Percentiles rank a stretch among this genome's conserved stretches.
Evolutionary conservation across 345 rosid genomes (phyloP).

Genomic region (Corchorus olitorius): DNA sequence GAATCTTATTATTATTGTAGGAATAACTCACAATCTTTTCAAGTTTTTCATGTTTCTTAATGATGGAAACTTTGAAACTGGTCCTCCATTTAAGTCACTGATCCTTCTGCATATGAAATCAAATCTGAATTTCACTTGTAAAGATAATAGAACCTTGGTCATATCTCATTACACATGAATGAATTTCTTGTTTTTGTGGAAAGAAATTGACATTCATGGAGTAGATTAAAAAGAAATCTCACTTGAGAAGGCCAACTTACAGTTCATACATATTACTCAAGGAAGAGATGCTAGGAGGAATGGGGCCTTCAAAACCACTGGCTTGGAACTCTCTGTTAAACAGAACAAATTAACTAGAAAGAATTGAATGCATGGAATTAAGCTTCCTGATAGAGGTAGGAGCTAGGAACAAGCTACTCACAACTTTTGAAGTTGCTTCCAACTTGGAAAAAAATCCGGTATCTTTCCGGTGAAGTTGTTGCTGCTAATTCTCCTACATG

Average conservation of each 20-base stretch:
- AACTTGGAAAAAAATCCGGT: constrained; percentile 3
- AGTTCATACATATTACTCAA: constrained; percentile 31
- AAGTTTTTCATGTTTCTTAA: constrained; percentile 32
- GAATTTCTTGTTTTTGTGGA: background rate
- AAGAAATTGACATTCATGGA: background rate
- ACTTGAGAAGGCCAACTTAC: constrained; percentile 38
- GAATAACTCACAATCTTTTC: constrained; percentile 36
- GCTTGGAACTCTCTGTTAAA: constrained; percentile 54
- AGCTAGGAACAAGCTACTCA: background rate
- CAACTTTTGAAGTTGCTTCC: constrained; percentile 18
- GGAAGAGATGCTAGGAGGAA: constrained; percentile 42
- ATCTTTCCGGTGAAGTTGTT: constrained; percentile 24
- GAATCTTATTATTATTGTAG: background rate
- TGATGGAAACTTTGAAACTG: constrained; percentile 38
- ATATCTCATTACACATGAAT: background rate
- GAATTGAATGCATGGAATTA: background rate
- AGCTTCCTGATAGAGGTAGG: background rate
- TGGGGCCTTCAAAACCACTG: constrained; percentile 58
- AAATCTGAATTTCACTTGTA: background rate
- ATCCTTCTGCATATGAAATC: constrained; percentile 43
- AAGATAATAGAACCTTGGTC: background rate
- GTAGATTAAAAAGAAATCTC: background rate
- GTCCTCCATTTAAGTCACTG: constrained; percentile 43
- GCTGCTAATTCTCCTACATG: constrained; percentile 18
- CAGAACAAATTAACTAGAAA: background rate